Base-by-base conservation (phyloP, 108 stramenopile genomes). In the Skeletonema tropicum region DNA sequence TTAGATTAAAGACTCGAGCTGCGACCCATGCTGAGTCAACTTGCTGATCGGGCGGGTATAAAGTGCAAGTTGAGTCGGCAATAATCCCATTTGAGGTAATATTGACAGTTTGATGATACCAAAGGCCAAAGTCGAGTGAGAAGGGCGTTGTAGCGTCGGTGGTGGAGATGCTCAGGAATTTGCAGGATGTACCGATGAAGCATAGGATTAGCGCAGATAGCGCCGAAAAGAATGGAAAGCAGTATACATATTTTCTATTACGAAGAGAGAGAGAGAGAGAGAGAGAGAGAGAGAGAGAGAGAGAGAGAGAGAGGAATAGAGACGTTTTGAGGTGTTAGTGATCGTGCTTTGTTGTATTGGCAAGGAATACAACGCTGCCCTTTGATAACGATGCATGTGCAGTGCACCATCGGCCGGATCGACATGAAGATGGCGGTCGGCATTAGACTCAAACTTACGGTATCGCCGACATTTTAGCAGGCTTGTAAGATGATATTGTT, bases 31-130 rank as follows among this genome's bases (percentile, higher is more conserved):
- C 19, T 0, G 17, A 19, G 19, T 49, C 48, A 49, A 49, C 48
- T 49, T 19, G 48, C 19, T 49, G 48, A 49, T 49, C 48, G 19
- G 48, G 17, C n/a, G 48, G 17, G 7, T 49, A 49, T 7, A 49
- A 17, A 19, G 48, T 17, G 17, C 48, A 49, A 7, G 48, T 49
- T 17, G 48, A 49, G 5, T 6, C 15, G n/a, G 48, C 48, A n/a
- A 49, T 6, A 19, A 49, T 49, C 17, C 19, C 48, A 49, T 49
- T 19, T 2, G 48, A 49, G 17, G 48, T 49, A 17, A 49, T 17
- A 49, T 49, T 49, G 17, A 49, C 48, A 49, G 48, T 6, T 49
- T 49, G 48, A 49, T 49, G 48, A 19, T 49, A 49, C 48, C 48
- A 49, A 5, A 49, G 19, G n/a, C 48, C 48, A 49, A 49, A 49